Base-by-base conservation (phyloP, 2,329 filamentous ascomycete genomes). In the Fusarium sp. region DNA sequence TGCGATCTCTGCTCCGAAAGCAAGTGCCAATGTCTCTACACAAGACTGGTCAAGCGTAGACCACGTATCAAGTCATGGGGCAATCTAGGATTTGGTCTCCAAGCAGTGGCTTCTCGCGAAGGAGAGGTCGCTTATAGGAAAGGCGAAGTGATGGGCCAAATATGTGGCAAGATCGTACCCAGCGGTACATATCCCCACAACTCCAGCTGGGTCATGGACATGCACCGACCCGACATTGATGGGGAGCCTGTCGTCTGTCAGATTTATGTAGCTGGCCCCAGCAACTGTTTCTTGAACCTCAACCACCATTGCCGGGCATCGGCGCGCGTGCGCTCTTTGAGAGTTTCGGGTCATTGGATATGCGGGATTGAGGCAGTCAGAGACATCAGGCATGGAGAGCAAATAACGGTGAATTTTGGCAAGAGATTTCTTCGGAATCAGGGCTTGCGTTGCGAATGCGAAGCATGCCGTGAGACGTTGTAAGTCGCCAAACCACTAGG, bases 401-500 rank as follows among this genome's bases (percentile, higher is more conserved):
- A 60, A 24, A 60, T 60, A 14, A 43, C 57, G 5, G 57, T 27
- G 16, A 60, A 60, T 31, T 60, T 60, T 18, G 57, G 57, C 16
- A 60, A 60, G 57, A 60, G 57, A 35, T 60, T 60, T 22, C 57
- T 60, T 60, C 35, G 57, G 14, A 60, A 41, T 20, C 57, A 60
- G 57, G 57, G 57, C 18, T 60, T 60, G 57, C 57, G 57, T 5
- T 60, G 57, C 18, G 57, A 60, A 18, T 60, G 57, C 22, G 57
- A 60, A 20, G 57, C 57, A 10, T 60, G 57, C 14, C 57, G 35
- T 7, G 37, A 60, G 56, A 43, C 4, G 24, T 20, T 33, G 4
- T 57, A 24, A 39, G 20, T 13, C 18, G n/a, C 18, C 10, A 11
- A 10, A 24, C 8, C 16, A 50, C 27, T 6, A 27, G 9, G 11